Evolutionary conservation across 2,329 filamentous ascomycete genomes (phyloP).

Genomic region (Nothopassalora personata): DNA sequence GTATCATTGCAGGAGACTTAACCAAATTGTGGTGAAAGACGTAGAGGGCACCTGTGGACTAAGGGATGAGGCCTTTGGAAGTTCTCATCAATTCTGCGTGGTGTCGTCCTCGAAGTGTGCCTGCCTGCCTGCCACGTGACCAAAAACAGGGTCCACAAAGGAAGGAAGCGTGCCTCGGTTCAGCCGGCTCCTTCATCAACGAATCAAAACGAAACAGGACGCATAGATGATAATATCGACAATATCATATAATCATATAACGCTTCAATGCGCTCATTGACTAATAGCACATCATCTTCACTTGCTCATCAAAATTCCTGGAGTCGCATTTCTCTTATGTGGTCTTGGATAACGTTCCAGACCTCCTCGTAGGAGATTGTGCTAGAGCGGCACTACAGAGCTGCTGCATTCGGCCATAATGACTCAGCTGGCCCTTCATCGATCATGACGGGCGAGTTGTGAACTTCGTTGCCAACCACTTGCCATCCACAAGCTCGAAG

Average conservation of each 20-base stretch:
- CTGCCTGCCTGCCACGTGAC: neutral
- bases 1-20: conserved; percentile 4
- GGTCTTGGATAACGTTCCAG: too few species aligned
- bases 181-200: neutral
- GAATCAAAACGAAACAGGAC: too few species aligned
- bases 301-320: too few species aligned
- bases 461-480: conserved; percentile 12
- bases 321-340: too few species aligned
- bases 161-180: neutral
- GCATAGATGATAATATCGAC: too few species aligned
- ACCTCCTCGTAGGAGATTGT: too few species aligned
- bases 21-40: neutral
- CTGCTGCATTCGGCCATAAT: too few species aligned
- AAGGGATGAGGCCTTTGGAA: neutral
- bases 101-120: neutral
- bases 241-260: too few species aligned
- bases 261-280: too few species aligned
- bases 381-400: too few species aligned
- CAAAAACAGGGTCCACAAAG: neutral
- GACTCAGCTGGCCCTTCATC: neutral
- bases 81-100: neutral
- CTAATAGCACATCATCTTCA: too few species aligned
- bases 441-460: conserved; percentile 3
- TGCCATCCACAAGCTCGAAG: conserved; percentile 8
- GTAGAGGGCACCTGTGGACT: neutral